Percentiles rank a stretch among this genome's conserved stretches.
These are phyloP conservation scores for Lichina pygmaea DNA, from an alignment of 495 filamentous ascomycete genomes.

Conservation along the genomic window DNA sequence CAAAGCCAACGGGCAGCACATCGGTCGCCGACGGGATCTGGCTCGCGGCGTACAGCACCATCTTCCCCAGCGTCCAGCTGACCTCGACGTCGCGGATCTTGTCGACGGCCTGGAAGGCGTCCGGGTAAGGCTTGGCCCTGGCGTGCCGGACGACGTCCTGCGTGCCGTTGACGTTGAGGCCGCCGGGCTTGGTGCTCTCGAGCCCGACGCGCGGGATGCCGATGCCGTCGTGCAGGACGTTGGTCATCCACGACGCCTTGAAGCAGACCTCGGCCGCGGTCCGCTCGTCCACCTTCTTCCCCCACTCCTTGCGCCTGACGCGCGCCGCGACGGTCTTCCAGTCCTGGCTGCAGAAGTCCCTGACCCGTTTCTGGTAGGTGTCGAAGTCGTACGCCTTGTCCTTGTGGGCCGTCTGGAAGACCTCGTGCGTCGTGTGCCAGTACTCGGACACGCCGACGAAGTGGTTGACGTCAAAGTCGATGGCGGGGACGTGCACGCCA, in stretches of 20 bases:
- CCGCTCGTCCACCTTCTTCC: conserved; percentile 47
- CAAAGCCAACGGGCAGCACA: conserved; percentile 68
- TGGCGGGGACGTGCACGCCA: conserved; percentile 74
- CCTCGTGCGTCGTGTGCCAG: conserved; percentile 94
- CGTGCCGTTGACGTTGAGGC: conserved; percentile 49
- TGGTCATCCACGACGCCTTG: conserved; percentile 94
- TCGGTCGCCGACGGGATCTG: conserved; percentile 41
- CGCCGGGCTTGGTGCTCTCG: conserved; percentile 24
- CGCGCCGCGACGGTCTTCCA: conserved; percentile 50
- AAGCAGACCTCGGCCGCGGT: conserved; percentile 76
- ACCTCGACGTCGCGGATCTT: conserved; percentile 83
- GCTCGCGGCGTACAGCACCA: conserved; percentile 86
- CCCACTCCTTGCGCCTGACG: conserved; percentile 36
- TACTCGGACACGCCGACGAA: conserved; percentile 97
- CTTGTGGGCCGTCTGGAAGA: conserved; percentile 58
- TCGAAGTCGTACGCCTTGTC: conserved; percentile 78
- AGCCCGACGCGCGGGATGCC: conserved; percentile 75
- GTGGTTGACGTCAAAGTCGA: conserved; percentile 94
- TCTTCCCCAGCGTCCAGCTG: conserved; percentile 96
- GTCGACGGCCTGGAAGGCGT: conserved; percentile 79
- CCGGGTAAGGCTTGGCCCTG: conserved; percentile 54
- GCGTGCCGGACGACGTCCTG: conserved; percentile 41
- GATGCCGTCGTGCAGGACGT: conserved; percentile 83
- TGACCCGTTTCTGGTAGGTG: conserved; percentile 66
- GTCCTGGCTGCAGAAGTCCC: conserved; percentile 57